Percentiles rank a stretch among this genome's conserved stretches.
Evolutionary conservation across 2,329 filamentous ascomycete genomes (phyloP).

Genomic region (Ceratocystiopsis minuta): DNA sequence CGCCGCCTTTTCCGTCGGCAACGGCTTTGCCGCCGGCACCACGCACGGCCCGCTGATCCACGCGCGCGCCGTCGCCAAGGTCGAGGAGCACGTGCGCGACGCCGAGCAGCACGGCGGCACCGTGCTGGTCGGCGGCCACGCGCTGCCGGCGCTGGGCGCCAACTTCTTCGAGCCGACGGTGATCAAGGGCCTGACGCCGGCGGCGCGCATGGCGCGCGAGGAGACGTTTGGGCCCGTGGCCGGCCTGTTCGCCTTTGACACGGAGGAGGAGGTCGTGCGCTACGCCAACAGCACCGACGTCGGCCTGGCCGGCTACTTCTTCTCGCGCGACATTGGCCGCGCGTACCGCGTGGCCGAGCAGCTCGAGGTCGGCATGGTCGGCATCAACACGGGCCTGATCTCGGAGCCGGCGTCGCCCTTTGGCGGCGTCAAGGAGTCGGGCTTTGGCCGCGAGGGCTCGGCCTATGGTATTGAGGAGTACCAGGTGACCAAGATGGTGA

Average conservation of each 20-base stretch:
- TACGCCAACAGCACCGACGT: slow-evolving; percentile 71
- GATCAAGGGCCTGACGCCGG: slow-evolving; percentile 64
- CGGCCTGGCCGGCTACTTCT: slow-evolving; percentile 89
- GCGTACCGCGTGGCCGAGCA: slow-evolving; percentile 45
- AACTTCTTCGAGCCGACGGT: slow-evolving; percentile 90
- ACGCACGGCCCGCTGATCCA: slow-evolving; percentile 80
- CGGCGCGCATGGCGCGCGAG: slow-evolving; percentile 71
- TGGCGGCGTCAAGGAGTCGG: slow-evolving; percentile 67
- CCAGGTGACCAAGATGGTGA: slow-evolving; percentile 51
- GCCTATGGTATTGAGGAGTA: slow-evolving; percentile 65
- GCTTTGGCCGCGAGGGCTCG: slow-evolving; percentile 63
- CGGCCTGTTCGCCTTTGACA: slow-evolving; percentile 73
- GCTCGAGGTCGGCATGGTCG: slow-evolving; percentile 75
- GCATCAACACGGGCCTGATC: slow-evolving; percentile 58
- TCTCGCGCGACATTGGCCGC: slow-evolving; percentile 45
- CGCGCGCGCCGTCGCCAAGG: slow-evolving; percentile 62
- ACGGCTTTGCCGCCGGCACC: slow-evolving; percentile 49
- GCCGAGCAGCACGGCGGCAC: slow-evolving; percentile 61
- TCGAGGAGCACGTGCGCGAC: slow-evolving; percentile 62
- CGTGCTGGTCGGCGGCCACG: slow-evolving; percentile 57
- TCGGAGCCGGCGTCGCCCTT: slow-evolving; percentile 45
- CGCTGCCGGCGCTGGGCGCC: slow-evolving; percentile 51
- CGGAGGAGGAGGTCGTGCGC: slow-evolving; percentile 71
- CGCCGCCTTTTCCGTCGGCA: slow-evolving; percentile 55
- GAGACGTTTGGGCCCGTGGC: slow-evolving; percentile 95